Evolutionary conservation across 2,329 filamentous ascomycete species (phyloP), one percentile per base, ranked within the genome.

Genomic region (Pseudogymnoascus sp.): DNA sequence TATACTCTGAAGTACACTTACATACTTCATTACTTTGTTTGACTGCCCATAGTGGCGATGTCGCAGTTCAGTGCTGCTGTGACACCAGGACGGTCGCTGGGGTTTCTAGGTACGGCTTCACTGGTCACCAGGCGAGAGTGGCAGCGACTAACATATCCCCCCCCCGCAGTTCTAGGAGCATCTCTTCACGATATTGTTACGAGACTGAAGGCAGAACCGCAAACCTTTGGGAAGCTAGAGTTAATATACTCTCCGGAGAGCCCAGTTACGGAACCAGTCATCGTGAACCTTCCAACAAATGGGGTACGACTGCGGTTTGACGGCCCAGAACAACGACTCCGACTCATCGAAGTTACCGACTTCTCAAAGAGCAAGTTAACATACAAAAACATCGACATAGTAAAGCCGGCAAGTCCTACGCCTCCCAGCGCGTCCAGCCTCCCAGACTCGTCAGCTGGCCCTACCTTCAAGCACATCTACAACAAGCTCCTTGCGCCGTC

Each of bases 251-350:
- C 91, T 29, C 81, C 86, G n/a, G 78, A 83, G 13, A 78, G 85
- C 10, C 93, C 94, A 3, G 81, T 97, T 35, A 80, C 80, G 33
- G 84, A 90, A 29, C 90, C 92, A 0, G 83, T 97, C 15, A 79
- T 90, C 45, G 76, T 97, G 61, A 81, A 81, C 15, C 83, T 99
- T 3, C 89, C 92, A 0, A 82, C 85, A 3, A 99, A 97, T 75
- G 94, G 94, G 29, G 75, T 99, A 31, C 88, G 93, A 10, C 78
- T 99, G 60, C 90, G 90, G 42, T 99, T 99, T 72, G 94, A 99
- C 72, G 94, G 92, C 0, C 87, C 90, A 3, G 92, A 97, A 70
- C 94, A 99, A 75, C 86, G 93, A 36, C 78, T 99, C 42, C 89
- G 94, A 2, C 78, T 99, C 64, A 90, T 99, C 68, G 94, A 99